Evolutionary conservation across 768 basidiomycete species (phyloP).

Genomic region (Harrya chromipes): DNA sequence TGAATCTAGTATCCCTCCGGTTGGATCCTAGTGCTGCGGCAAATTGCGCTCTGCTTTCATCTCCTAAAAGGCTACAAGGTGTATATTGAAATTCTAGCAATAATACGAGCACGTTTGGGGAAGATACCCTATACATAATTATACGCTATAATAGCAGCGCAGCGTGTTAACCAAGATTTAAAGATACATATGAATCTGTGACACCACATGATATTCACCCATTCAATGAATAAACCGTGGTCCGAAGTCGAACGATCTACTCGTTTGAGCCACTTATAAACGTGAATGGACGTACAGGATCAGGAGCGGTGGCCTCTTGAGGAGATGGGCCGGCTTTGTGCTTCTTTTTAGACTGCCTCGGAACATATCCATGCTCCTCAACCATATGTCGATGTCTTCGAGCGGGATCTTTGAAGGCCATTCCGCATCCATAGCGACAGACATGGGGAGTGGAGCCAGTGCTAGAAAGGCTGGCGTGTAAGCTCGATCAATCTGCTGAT

Average conservation of each 20-base stretch:
- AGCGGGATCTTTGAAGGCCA: conserved; percentile 62
- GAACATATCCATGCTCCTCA: conserved; percentile 48
- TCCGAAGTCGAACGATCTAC: conserved; percentile 13
- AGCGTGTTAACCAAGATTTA: conserved; percentile 13
- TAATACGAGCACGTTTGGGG: conserved; percentile 13
- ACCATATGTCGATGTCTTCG: conserved; percentile 60
- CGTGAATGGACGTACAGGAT: conserved; percentile 33
- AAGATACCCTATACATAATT: conserved; percentile 14
- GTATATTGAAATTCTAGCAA: conserved; percentile 10
- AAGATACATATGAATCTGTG: conserved; percentile 22
- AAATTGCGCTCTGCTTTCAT: background rate
- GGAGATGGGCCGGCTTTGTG: conserved; percentile 35
- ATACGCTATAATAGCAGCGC: conserved; percentile 10
- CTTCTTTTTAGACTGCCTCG: conserved; percentile 45
- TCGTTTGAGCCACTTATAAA: conserved; percentile 29
- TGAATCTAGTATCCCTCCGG: background rate
- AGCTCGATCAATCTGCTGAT: conserved; percentile 5
- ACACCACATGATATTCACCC: conserved; percentile 23
- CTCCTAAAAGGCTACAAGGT: conserved; percentile 19
- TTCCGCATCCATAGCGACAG: conserved; percentile 49
- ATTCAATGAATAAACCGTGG: conserved; percentile 2
- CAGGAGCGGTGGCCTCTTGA: conserved; percentile 22
- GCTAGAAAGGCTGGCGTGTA: conserved; percentile 32
- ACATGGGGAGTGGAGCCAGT: conserved; percentile 55
- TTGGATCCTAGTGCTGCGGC: background rate